phyloP scores from a whole-genome alignment of 2,329 filamentous ascomycete species.

The Tolypocladium tundrense region DNA sequence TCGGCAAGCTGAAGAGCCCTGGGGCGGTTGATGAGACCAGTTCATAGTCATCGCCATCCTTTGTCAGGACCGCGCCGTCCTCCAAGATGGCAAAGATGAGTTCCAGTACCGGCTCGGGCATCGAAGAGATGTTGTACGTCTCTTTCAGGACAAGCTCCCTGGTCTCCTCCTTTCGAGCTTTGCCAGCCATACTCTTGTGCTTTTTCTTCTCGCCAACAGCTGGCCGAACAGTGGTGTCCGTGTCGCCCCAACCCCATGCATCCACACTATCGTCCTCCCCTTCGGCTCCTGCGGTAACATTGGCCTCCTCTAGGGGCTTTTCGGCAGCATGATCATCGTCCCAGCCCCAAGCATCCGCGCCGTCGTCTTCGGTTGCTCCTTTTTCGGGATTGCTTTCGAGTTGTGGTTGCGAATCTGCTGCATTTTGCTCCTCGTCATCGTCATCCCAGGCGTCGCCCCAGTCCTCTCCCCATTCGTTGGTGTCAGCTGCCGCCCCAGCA shows the following conservation, averaged over 20 bases:
- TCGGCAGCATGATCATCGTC: constrained; percentile 46
- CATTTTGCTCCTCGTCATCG: constrained; percentile 37
- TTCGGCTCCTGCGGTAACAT: constrained; percentile 12
- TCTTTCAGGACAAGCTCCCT: constrained; percentile 72
- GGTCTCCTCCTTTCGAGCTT: constrained; percentile 21
- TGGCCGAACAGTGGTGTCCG: constrained; percentile 35
- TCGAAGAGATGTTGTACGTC: constrained; percentile 77
- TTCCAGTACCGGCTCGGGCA: constrained; percentile 68
- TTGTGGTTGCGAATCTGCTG: constrained; percentile 12
- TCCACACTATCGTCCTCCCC: constrained; percentile 45
- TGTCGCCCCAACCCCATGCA: constrained; percentile 79
- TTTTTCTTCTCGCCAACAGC: constrained; percentile 7
- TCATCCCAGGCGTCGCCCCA: constrained; percentile 79
- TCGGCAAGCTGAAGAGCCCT: constrained; percentile 62
- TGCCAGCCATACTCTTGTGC: constrained; percentile 4
- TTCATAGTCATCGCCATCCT: constrained; percentile 36
- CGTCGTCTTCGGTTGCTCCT: constrained; percentile 27
- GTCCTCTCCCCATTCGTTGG: constrained; percentile 61
- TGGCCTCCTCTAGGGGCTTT: constrained; percentile 7
- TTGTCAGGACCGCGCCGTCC: constrained; percentile 51
- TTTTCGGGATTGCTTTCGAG: constrained; percentile 4
- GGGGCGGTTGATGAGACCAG: constrained; percentile 57
- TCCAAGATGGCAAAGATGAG: constrained; percentile 51
- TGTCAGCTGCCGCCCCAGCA: constrained; percentile 30
- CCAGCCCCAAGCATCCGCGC: constrained; percentile 74